Percentiles rank a stretch among this genome's conserved stretches.
Evolutionary conservation across 495 filamentous ascomycete genomes (phyloP).

Genomic region (Trichodelitschia bisporula): DNA sequence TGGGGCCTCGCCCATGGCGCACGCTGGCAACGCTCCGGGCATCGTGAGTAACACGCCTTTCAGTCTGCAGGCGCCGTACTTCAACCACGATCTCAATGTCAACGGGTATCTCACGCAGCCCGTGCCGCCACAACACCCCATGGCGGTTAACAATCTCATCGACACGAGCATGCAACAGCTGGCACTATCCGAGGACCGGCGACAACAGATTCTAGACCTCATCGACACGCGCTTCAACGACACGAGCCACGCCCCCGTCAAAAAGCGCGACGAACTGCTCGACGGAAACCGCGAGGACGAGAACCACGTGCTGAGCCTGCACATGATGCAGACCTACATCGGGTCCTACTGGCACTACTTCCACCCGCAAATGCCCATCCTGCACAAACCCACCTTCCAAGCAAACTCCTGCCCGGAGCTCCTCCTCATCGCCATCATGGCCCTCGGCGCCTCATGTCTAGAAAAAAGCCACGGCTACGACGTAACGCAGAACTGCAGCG

Average conservation of each 20-base stretch:
- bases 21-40: constrained; percentile 1
- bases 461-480: constrained; percentile 55
- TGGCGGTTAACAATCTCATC: constrained; percentile 80
- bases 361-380: constrained; percentile 78
- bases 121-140: constrained; percentile 37
- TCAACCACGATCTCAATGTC: constrained; percentile 10
- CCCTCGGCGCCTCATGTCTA: constrained; percentile 73
- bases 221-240: constrained; percentile 66
- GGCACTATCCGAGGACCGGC: constrained; percentile 67
- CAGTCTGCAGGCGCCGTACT: constrained; percentile 12
- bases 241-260: constrained; percentile 45
- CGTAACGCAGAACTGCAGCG: constrained; percentile 44
- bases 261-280: constrained; percentile 50
- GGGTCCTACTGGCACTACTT: constrained; percentile 87
- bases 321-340: constrained; percentile 92
- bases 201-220: constrained; percentile 61
- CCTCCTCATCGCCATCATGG: constrained; percentile 78
- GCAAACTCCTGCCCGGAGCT: constrained; percentile 66
- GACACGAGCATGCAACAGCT: constrained; percentile 54
- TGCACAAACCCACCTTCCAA: constrained; percentile 84
- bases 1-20: constrained; percentile 7
- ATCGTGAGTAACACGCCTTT: constrained; percentile 7
- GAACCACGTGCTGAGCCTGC: constrained; percentile 57
- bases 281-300: constrained; percentile 53
- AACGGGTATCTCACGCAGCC: constrained; percentile 9